These are phyloP conservation scores for Lasiosphaeria hispida DNA, from an alignment of 495 filamentous ascomycete species.

Conservation along the genomic window DNA sequence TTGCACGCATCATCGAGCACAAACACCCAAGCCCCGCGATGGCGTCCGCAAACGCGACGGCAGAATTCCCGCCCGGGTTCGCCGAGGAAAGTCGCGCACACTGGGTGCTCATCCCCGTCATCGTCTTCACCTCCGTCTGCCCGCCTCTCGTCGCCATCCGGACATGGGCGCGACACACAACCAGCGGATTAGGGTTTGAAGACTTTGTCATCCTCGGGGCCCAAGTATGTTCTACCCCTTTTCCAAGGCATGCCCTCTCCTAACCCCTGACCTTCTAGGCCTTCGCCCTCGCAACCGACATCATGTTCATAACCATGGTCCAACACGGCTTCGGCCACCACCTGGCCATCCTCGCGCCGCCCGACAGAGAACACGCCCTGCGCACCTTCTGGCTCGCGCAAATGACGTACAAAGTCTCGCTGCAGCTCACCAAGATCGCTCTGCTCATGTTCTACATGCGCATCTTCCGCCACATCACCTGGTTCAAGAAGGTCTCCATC, in stretches of 20 bases:
- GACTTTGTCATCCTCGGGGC: constrained; percentile 28
- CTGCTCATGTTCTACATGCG: constrained; percentile 33
- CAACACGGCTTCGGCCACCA: constrained; percentile 22
- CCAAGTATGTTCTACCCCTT: constrained; percentile 12
- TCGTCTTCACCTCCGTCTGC: constrained; percentile 8
- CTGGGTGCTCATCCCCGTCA: constrained; percentile 14
- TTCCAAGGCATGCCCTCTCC: no score
- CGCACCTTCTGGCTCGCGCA: constrained; percentile 21
- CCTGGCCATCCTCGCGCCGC: neutral
- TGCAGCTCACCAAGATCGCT: constrained; percentile 27
- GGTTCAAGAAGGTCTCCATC: constrained; percentile 19
- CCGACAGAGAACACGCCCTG: constrained; percentile 2
- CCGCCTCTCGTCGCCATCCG: constrained; percentile 9
- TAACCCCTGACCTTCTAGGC: constrained; percentile 12
- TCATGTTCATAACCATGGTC: constrained; percentile 17
- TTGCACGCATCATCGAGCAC: no score
- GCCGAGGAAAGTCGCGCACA: constrained; percentile 5
- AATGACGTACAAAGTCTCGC: constrained; percentile 23
- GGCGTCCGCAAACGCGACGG: neutral
- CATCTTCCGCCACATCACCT: constrained; percentile 27
- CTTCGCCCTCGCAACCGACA: constrained; percentile 13
- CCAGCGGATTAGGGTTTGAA: constrained; percentile 18
- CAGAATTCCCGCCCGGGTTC: neutral
- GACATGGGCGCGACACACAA: constrained; percentile 10
- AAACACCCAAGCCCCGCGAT: neutral